These are phyloP conservation scores for Trametes sanguinea DNA, from an alignment of 768 basidiomycete species.

Conservation along the genomic window DNA sequence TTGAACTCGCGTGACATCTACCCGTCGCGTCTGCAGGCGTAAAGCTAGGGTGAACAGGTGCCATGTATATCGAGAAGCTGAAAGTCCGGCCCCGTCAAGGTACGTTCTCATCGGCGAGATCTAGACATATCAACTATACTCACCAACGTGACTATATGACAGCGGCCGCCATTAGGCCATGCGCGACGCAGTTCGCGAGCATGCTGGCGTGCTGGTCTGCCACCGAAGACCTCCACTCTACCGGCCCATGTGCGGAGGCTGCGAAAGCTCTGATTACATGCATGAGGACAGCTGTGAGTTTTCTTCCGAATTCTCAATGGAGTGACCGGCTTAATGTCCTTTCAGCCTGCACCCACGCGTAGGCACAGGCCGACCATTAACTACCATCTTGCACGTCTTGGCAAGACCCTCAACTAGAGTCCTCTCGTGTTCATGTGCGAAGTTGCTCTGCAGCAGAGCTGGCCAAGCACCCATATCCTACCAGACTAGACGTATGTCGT, in stretches of 20 bases:
- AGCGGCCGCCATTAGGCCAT: conserved; percentile 56
- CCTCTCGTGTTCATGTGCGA: too few relatives aligned
- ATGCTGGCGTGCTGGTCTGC: conserved; percentile 92
- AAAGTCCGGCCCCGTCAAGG: conserved; percentile 80
- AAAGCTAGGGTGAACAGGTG: conserved; percentile 12
- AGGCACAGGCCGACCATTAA: conserved; percentile 79
- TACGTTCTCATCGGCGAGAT: conserved; percentile 34
- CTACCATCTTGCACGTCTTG: conserved; percentile 82
- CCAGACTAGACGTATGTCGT: conserved; percentile 3
- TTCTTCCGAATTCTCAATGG: background rate
- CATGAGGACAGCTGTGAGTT: conserved; percentile 80
- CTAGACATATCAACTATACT: too few relatives aligned
- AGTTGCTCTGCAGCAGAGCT: too few relatives aligned
- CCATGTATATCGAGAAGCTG: conserved; percentile 69
- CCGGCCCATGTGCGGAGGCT: conserved; percentile 54
- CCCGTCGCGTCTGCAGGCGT: background rate
- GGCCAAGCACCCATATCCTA: background rate
- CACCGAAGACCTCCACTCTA: conserved; percentile 58
- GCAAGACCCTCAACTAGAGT: conserved; percentile 69
- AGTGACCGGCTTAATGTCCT: background rate
- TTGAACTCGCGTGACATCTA: too few relatives aligned
- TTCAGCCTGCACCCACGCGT: conserved; percentile 68
- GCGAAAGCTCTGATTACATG: conserved; percentile 71
- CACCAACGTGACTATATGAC: background rate
- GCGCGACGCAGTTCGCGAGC: conserved; percentile 65